Evolutionary conservation across 2,329 filamentous ascomycete species (phyloP), one percentile per base, ranked within the genome.

Genomic region (Trichoderma koningiopsis): DNA sequence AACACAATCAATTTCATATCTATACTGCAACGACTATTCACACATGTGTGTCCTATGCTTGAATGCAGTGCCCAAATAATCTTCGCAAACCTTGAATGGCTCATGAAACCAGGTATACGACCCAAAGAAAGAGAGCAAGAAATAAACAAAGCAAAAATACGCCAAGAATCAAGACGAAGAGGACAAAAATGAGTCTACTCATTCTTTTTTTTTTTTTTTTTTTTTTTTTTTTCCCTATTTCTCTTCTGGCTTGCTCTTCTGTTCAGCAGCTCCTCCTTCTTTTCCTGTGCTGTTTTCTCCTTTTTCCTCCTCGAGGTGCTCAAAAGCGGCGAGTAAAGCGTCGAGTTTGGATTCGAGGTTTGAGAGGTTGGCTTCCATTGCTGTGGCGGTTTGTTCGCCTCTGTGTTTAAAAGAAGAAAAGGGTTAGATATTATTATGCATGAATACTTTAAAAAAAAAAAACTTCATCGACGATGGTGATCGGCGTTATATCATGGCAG

Each of bases 261-360:
- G 58, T 5, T 56, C 27, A 8, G 40, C 6, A 8, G 16, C 33
- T 35, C 33, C 33, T 13, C 33, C 7, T 43, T 40, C 37, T 56
- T 66, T 64, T 33, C 64, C 53, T 31, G 33, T 43, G 53, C 35
- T 24, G 7, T 58, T 33, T 22, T 4, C 8, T 3, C 37, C 53
- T 11, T 27, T 66, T 35, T 57, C 24, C 33, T 16, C 57, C 52
- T 43, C 63, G 33, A 19, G 72, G 74, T 33, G 19, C 68, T 85
- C 85, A 60, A 87, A 78, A 29, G 82, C 81, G 19, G 83, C 84
- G 27, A 89, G 80, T 27, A 89, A 79, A 70, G 81, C 82, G 70
- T 88, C 86, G n/a, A 89, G 81, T 75, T 83, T 87, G 74, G 78
- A 80, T 76, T 88, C 86, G 24, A 89, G 80, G 40, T 74, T 83